Conservation (phyloP, 140 eudicot species). For the Erigeron philadelphicus region DNA sequence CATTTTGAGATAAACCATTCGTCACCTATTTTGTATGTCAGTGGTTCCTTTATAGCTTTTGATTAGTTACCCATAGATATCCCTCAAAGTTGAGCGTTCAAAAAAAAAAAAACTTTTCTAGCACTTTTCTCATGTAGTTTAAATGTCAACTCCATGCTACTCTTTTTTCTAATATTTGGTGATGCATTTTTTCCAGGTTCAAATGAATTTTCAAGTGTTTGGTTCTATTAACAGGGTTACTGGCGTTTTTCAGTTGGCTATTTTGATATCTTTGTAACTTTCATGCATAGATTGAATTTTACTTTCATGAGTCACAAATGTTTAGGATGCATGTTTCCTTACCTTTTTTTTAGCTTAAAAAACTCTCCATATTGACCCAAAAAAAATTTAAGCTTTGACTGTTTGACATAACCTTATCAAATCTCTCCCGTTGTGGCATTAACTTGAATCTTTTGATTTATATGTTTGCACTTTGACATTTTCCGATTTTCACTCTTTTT, state of each 20-base stretch:
- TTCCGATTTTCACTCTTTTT: too few species aligned
- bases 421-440: too few species aligned
- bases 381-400: background rate
- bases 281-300: background rate
- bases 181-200: background rate
- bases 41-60: background rate
- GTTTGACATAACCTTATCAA: background rate
- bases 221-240: background rate
- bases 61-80: background rate
- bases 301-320: background rate
- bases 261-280: background rate
- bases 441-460: too few species aligned
- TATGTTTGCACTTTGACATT: too few species aligned
- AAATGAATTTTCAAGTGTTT: slow-evolving; percentile 13
- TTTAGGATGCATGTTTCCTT: background rate
- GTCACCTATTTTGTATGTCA: background rate
- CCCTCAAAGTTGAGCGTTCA: background rate
- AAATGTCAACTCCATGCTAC: background rate
- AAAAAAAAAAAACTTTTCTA: too few species aligned
- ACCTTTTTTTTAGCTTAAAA: background rate
- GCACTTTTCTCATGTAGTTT: background rate
- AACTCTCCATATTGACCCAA: background rate
- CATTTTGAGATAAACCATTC: too few species aligned
- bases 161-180: background rate
- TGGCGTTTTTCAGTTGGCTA: background rate